Conservation (phyloP, 2,329 filamentous ascomycete genomes). For the Lecanicillium sp. region DNA sequence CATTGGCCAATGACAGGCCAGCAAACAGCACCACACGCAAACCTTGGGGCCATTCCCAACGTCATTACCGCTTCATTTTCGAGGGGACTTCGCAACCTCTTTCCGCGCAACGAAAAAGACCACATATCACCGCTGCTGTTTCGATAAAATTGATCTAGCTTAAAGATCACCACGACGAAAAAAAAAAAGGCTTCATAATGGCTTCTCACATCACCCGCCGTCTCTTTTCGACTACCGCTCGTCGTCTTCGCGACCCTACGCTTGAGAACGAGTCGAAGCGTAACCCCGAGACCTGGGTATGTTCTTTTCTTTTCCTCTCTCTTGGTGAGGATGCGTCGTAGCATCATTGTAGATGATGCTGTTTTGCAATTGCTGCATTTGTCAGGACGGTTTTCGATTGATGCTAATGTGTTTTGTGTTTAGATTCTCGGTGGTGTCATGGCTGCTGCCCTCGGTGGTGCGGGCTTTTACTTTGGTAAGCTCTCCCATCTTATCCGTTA, state of each 20-base stretch:
- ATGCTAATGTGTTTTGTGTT: conserved; percentile 9
- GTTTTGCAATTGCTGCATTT: too few species aligned
- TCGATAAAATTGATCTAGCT: too few species aligned
- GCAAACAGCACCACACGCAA: not conserved
- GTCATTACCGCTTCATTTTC: conserved; percentile 2
- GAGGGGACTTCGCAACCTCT: not conserved
- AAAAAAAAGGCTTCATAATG: conserved; percentile 32
- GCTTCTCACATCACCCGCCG: conserved; percentile 48
- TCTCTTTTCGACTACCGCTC: conserved; percentile 45
- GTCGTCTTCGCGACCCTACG: conserved; percentile 39
- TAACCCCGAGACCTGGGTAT: conserved; percentile 38
- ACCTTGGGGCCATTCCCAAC: not conserved
- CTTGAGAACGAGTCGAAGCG: conserved; percentile 52
- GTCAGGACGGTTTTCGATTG: too few species aligned
- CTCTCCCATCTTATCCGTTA: conserved; percentile 4
- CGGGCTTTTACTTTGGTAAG: conserved; percentile 82
- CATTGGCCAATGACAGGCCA: conserved; percentile 2
- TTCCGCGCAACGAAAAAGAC: not conserved
- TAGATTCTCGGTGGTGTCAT: conserved; percentile 90
- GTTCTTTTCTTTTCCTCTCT: conserved; percentile 24
- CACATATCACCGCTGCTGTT: too few species aligned
- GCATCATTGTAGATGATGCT: too few species aligned
- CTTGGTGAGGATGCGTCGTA: too few species aligned
- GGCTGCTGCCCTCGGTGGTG: conserved; percentile 78
- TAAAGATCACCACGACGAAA: conserved; percentile 9